phyloP scores from a whole-genome alignment of 2,329 filamentous ascomycete genomes.

The Aspergillus fumigatus region DNA sequence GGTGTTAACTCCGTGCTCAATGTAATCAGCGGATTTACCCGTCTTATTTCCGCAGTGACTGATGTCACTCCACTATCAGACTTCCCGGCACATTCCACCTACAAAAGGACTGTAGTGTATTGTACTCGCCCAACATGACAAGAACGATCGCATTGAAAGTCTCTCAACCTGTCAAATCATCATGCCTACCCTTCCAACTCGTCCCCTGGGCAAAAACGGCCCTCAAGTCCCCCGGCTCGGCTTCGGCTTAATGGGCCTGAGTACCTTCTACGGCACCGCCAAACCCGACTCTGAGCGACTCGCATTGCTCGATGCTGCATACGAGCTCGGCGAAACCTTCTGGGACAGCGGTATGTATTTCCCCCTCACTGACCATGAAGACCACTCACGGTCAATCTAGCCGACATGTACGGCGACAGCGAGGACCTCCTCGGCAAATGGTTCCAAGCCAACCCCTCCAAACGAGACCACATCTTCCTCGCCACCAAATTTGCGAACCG shows the following conservation, averaged over 20 bases:
- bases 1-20: too few species aligned
- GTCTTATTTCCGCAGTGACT: background rate
- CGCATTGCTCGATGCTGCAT: constrained; percentile 42
- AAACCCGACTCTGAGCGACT: constrained; percentile 42
- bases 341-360: constrained; percentile 39
- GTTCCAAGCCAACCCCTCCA: constrained; percentile 41
- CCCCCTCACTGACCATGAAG: background rate
- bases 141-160: background rate
- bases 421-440: constrained; percentile 49
- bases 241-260: constrained; percentile 26
- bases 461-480: constrained; percentile 48
- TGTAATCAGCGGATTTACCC: too few species aligned
- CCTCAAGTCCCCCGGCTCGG: constrained; percentile 25
- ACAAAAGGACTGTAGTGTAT: background rate
- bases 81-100: background rate
- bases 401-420: constrained; percentile 42
- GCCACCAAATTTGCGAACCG: constrained; percentile 49
- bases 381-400: constrained; percentile 1
- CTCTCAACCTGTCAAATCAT: background rate
- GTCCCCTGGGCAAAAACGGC: constrained; percentile 24
- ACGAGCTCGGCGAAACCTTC: constrained; percentile 40
- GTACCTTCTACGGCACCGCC: constrained; percentile 25
- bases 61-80: background rate
- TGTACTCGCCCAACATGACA: background rate
- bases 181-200: constrained; percentile 14